Percentiles rank a stretch among this genome's conserved stretches.
Evolutionary conservation across 805 yeast genomes (phyloP).

Genomic region (Zygoascus bituminiphila): DNA sequence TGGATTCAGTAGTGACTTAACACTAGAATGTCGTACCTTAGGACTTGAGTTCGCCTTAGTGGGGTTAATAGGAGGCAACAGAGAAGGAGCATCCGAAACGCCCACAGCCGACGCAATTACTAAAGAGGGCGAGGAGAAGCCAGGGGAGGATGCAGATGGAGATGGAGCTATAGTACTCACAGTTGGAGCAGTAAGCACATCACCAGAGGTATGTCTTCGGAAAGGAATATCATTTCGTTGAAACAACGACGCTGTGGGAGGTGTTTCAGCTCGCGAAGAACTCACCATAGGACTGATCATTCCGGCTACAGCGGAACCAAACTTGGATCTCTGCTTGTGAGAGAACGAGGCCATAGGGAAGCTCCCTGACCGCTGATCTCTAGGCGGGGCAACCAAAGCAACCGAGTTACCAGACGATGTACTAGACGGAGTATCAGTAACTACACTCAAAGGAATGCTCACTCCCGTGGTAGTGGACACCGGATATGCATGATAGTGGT

Average conservation of each 20-base stretch:
- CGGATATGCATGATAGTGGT: slow-evolving; percentile 1
- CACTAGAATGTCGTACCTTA: slow-evolving; percentile 3
- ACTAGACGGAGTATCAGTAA: background rate
- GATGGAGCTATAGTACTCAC: background rate
- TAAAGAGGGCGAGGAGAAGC: background rate
- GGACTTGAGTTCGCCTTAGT: slow-evolving; percentile 2
- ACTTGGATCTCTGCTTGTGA: background rate
- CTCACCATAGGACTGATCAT: background rate
- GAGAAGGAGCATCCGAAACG: background rate
- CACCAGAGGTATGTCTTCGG: slow-evolving; percentile 19
- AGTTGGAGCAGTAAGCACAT: slow-evolving; percentile 5
- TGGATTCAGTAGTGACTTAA: slow-evolving; percentile 19
- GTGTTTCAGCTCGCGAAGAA: background rate
- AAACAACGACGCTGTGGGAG: background rate
- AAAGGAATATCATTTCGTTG: slow-evolving; percentile 5
- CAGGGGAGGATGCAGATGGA: background rate
- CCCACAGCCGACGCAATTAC: background rate
- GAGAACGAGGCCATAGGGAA: slow-evolving; percentile 15
- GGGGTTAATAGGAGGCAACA: slow-evolving; percentile 2
- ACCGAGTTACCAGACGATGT: background rate
- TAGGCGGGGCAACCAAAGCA: slow-evolving; percentile 2
- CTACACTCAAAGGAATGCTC: slow-evolving; percentile 2
- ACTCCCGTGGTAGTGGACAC: slow-evolving; percentile 5
- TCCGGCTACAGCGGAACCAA: background rate
- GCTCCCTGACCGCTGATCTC: slow-evolving; percentile 24